Evolutionary conservation across 139 green algal species (phyloP).

Genomic region (Picochlorum costavermella): DNA sequence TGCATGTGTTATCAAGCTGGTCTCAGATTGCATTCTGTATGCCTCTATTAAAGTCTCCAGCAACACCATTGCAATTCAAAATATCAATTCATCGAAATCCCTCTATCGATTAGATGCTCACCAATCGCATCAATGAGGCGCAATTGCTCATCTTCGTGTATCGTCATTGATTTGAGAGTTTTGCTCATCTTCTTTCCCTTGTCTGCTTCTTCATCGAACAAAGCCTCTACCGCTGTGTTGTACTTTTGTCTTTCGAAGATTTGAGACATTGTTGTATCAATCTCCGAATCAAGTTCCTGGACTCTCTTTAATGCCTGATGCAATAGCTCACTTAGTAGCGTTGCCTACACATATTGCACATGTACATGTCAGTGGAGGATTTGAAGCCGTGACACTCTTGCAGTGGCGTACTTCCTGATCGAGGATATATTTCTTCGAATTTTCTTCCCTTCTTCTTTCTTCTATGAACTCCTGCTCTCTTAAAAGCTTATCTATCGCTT

Average conservation of each 20-base stretch:
- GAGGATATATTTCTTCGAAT: no score
- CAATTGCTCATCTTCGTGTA: not conserved
- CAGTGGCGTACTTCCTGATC: no score
- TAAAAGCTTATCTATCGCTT: not conserved
- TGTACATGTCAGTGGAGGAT: not conserved
- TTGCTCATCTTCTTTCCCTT: not conserved
- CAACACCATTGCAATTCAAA: not conserved
- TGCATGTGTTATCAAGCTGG: not conserved
- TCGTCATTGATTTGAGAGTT: not conserved
- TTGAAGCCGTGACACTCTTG: no score
- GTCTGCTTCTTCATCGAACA: not conserved
- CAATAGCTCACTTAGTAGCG: not conserved
- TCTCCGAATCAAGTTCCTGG: not conserved
- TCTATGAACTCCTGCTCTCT: not conserved
- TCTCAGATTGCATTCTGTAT: not conserved
- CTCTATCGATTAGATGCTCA: not conserved
- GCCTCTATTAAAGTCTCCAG: not conserved
- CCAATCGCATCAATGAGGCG: not conserved
- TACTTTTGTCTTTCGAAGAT: not conserved
- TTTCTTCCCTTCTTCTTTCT: not conserved
- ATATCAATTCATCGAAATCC: not conserved
- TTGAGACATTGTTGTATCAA: not conserved
- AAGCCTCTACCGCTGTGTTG: not conserved
- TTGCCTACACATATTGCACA: not conserved
- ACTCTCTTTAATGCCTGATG: not conserved